phyloP scores from a whole-genome alignment of 2,329 filamentous ascomycete species.

The Colletotrichum sublineola region DNA sequence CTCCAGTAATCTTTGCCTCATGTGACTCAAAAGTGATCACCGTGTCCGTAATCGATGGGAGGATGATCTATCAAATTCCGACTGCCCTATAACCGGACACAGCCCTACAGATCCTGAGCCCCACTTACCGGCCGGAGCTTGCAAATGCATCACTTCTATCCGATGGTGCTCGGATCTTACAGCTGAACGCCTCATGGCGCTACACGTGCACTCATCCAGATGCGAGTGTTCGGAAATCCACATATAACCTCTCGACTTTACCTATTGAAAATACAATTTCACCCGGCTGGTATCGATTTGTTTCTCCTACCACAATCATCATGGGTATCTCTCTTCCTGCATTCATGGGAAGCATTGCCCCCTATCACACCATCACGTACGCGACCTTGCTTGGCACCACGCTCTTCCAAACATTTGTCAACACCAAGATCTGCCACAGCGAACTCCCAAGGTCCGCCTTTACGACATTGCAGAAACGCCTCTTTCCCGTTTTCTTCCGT shows the following conservation, averaged over 20 bases:
- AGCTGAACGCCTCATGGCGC: neutral
- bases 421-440: slow-evolving; percentile 53
- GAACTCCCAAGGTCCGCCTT: slow-evolving; percentile 54
- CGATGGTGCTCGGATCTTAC: slow-evolving; percentile 32
- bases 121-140: neutral
- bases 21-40: neutral
- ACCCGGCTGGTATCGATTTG: no score
- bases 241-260: neutral
- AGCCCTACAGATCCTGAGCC: neutral
- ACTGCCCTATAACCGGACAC: neutral
- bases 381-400: slow-evolving; percentile 56
- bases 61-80: neutral
- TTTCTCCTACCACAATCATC: neutral
- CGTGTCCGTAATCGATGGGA: neutral
- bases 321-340: neutral
- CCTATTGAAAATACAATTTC: neutral
- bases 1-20: neutral
- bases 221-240: neutral
- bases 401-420: slow-evolving; percentile 56
- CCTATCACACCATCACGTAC: slow-evolving; percentile 55
- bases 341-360: slow-evolving; percentile 44
- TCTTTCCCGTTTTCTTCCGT: slow-evolving; percentile 59
- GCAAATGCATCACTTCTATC: neutral
- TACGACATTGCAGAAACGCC: slow-evolving; percentile 54
- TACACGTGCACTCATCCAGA: neutral